Evolutionary conservation across 179 eudicot species (phyloP).

Genomic region (Heliamphora ciliata): DNA sequence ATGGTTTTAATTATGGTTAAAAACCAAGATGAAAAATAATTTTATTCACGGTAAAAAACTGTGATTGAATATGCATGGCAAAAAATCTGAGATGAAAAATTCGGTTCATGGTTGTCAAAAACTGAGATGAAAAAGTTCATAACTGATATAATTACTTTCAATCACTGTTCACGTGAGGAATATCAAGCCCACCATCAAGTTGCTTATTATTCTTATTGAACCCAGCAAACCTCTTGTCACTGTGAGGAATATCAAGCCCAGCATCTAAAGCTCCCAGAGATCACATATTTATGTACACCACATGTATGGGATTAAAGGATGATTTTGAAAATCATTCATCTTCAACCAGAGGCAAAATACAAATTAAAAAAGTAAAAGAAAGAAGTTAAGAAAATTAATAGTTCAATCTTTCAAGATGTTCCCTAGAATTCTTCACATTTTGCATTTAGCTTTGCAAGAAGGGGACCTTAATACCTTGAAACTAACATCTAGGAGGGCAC

Average conservation of each 20-base stretch:
- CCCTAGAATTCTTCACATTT: neutral
- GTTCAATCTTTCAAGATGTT: neutral
- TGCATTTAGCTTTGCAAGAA: neutral
- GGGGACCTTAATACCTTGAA: slow-evolving; percentile 41
- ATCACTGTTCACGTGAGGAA: too few relatives aligned
- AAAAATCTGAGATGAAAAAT: too few relatives aligned
- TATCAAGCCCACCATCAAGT: slow-evolving; percentile 40
- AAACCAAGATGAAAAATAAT: too few relatives aligned
- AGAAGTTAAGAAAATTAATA: neutral
- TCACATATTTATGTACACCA: neutral
- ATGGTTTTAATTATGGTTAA: too few relatives aligned
- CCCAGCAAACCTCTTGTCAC: slow-evolving; percentile 79
- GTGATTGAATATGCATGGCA: too few relatives aligned
- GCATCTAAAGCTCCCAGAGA: slow-evolving; percentile 66
- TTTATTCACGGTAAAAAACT: too few relatives aligned
- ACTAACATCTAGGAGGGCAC: slow-evolving; percentile 80
- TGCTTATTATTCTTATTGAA: slow-evolving; percentile 52
- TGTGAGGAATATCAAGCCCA: slow-evolving; percentile 70
- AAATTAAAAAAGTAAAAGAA: neutral
- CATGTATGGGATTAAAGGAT: neutral
- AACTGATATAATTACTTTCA: too few relatives aligned
- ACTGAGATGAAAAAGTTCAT: too few relatives aligned
- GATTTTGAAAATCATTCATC: neutral
- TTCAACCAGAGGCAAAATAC: neutral
- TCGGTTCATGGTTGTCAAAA: too few relatives aligned